Percentiles rank a stretch among this genome's conserved stretches.
Conservation (phyloP, 345 rosid genomes). For the Gossypium bickii region DNA sequence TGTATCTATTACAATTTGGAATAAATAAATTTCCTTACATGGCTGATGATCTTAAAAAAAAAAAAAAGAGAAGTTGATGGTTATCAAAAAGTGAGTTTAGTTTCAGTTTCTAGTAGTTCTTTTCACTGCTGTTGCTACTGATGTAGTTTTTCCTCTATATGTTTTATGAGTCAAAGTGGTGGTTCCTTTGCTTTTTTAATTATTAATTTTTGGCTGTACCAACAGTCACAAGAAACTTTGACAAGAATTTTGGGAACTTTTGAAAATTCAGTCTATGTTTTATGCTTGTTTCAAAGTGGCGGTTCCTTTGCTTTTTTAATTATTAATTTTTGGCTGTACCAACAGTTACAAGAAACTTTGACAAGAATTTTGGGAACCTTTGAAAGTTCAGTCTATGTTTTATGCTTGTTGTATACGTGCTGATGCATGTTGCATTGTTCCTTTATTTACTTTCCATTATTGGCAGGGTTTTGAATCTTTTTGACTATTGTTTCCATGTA, state of each 20-base stretch:
- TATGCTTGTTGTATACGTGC: not conserved
- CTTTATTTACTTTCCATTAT: not conserved
- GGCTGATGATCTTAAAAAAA: not conserved
- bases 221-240: not conserved
- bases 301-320: not conserved
- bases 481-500: not conserved
- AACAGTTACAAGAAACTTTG: not conserved
- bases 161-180: not conserved
- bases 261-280: not conserved
- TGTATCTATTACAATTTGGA: not conserved
- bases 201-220: not conserved
- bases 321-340: not conserved
- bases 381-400: not conserved
- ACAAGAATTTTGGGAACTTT: not conserved
- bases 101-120: not conserved
- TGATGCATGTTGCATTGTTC: not conserved
- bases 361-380: not conserved
- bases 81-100: not conserved
- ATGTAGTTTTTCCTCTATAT: not conserved
- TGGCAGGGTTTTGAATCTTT: not conserved
- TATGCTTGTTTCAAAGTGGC: not conserved
- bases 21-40: not conserved
- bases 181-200: not conserved
- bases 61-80: not conserved
- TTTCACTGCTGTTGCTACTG: not conserved